These are phyloP conservation scores for Daldinia childiae DNA, from an alignment of 495 filamentous ascomycete genomes.

Conservation along the genomic window DNA sequence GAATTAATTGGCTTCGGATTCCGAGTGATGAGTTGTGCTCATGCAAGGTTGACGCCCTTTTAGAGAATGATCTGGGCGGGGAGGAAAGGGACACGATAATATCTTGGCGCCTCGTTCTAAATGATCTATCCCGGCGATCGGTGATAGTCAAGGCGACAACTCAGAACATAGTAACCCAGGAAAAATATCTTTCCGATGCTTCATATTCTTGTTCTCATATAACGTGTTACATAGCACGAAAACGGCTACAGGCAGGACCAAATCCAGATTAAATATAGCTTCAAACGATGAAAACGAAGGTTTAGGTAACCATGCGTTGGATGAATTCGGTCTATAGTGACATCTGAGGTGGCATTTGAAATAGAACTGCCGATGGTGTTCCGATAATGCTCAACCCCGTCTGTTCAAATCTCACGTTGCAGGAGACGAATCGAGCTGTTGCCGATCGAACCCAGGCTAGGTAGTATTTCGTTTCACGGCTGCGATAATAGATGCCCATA, in stretches of 20 bases:
- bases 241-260: conserved; percentile 30
- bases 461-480: conserved; percentile 20
- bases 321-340: conserved; percentile 34
- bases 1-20: conserved; percentile 37
- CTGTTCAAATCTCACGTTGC: conserved; percentile 35
- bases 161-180: neutral
- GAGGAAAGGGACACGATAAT: conserved; percentile 20
- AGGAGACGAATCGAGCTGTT: conserved; percentile 23
- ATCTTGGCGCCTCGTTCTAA: conserved; percentile 26
- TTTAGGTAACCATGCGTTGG: conserved; percentile 31
- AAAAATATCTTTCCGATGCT: neutral
- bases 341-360: conserved; percentile 33
- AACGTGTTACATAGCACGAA: conserved; percentile 33
- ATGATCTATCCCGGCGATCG: conserved; percentile 24
- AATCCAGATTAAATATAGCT: conserved; percentile 31
- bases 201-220: conserved; percentile 25
- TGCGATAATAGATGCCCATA: conserved; percentile 10
- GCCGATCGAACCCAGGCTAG: conserved; percentile 15
- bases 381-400: conserved; percentile 41
- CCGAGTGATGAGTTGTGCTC: conserved; percentile 42
- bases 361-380: conserved; percentile 37
- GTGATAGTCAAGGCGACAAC: neutral
- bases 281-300: conserved; percentile 31
- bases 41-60: conserved; percentile 33
- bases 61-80: conserved; percentile 18